A percentile compares a stretch with the other conserved stretches of the same genome.
Conservation (phyloP, 345 rosid genomes). For the Corchorus capsularis region DNA sequence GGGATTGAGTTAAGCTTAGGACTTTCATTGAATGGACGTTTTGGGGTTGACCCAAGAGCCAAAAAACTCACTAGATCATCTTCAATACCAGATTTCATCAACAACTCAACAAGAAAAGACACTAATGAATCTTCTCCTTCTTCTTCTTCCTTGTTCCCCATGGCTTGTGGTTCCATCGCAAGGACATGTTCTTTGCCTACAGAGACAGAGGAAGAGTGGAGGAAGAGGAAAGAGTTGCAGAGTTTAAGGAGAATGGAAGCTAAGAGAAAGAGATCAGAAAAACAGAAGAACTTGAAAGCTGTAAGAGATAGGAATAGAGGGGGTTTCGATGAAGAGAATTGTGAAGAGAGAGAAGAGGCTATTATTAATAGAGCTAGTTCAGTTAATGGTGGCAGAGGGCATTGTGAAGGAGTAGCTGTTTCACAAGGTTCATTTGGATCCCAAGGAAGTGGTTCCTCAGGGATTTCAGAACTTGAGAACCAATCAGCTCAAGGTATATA, state of each 20-base stretch:
- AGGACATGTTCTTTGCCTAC: slow-evolving; percentile 71
- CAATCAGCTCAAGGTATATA: slow-evolving; percentile 52
- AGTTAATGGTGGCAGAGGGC: slow-evolving; percentile 23
- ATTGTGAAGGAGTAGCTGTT: slow-evolving; percentile 9
- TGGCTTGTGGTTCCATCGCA: slow-evolving; percentile 28
- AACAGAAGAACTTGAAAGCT: slow-evolving; percentile 51
- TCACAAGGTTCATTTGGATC: slow-evolving; percentile 58
- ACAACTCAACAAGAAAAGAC: slow-evolving; percentile 31
- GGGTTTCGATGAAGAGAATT: slow-evolving; percentile 29
- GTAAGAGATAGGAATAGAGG: slow-evolving; percentile 27
- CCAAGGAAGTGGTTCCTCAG: slow-evolving; percentile 63
- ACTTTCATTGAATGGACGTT: slow-evolving; percentile 74
- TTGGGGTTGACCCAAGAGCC: slow-evolving; percentile 73
- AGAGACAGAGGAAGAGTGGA: slow-evolving; percentile 68
- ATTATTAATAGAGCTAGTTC: background rate
- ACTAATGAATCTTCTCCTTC: slow-evolving; percentile 26
- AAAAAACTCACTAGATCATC: slow-evolving; percentile 53
- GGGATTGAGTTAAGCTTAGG: slow-evolving; percentile 78
- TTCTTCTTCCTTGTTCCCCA: slow-evolving; percentile 25
- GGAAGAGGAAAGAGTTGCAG: slow-evolving; percentile 75
- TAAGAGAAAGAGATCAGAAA: slow-evolving; percentile 78
- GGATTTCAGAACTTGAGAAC: slow-evolving; percentile 56
- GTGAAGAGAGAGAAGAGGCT: slow-evolving; percentile 27
- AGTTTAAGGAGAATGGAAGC: slow-evolving; percentile 68
- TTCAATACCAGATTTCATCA: slow-evolving; percentile 59